These are phyloP conservation scores for Pachysandra terminalis DNA, from an alignment of 164 flowering plant species.

Conservation along the genomic window DNA sequence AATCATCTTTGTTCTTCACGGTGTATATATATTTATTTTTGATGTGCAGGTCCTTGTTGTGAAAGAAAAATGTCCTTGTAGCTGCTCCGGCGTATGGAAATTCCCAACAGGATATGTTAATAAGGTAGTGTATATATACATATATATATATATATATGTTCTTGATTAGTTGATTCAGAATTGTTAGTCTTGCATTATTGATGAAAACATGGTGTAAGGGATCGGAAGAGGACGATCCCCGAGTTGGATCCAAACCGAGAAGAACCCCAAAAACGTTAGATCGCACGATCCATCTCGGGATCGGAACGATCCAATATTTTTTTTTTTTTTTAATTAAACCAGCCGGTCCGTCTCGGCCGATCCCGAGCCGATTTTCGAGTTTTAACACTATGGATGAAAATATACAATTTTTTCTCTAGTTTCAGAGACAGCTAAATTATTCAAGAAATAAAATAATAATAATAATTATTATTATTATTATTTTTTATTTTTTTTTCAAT, in stretches of 20 bases:
- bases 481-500: background rate
- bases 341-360: too few relatives aligned
- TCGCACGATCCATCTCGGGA: too few relatives aligned
- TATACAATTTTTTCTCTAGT: background rate
- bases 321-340: too few relatives aligned
- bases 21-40: background rate
- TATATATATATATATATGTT: too few relatives aligned
- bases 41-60: conserved; percentile 49
- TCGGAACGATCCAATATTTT: too few relatives aligned
- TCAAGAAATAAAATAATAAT: background rate
- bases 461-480: background rate
- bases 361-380: too few relatives aligned
- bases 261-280: too few relatives aligned
- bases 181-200: too few relatives aligned
- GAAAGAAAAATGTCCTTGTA: conserved; percentile 61
- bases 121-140: conserved; percentile 29
- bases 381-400: background rate
- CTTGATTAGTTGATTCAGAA: too few relatives aligned
- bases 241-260: too few relatives aligned
- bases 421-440: background rate
- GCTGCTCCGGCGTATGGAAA: conserved; percentile 59
- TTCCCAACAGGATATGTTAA: conserved; percentile 62
- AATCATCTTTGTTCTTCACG: background rate
- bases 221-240: too few relatives aligned
- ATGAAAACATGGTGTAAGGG: too few relatives aligned